phyloP scores from a whole-genome alignment of 2,329 filamentous ascomycete genomes.

The Ophiostoma triangulosporum region DNA sequence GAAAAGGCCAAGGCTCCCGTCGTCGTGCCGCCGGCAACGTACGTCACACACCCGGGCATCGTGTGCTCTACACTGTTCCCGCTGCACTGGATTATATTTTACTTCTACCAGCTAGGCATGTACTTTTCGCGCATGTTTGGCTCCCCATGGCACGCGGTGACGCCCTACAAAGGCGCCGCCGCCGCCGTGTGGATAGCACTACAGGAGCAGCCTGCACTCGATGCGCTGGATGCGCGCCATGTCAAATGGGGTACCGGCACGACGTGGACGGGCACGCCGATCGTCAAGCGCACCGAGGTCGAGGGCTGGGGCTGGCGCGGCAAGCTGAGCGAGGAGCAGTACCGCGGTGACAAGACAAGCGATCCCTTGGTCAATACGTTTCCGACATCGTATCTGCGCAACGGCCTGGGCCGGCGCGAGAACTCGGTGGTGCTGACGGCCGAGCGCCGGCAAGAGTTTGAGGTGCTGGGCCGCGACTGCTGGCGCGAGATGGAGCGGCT shows the following conservation, averaged over 20 bases:
- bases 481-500: constrained; percentile 64
- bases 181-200: constrained; percentile 70
- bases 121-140: constrained; percentile 64
- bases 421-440: constrained; percentile 45
- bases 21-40: constrained; percentile 43
- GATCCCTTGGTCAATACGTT: constrained; percentile 21
- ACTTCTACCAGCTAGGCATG: constrained; percentile 54
- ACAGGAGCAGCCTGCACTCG: constrained; percentile 47
- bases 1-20: constrained; percentile 14
- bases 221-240: constrained; percentile 39
- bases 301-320: constrained; percentile 73
- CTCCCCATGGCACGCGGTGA: constrained; percentile 74
- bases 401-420: constrained; percentile 44
- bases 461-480: constrained; percentile 42
- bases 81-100: constrained; percentile 54
- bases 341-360: constrained; percentile 29
- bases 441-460: constrained; percentile 47
- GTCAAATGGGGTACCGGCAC: constrained; percentile 77
- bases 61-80: constrained; percentile 72
- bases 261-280: constrained; percentile 39
- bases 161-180: constrained; percentile 62
- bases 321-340: constrained; percentile 33
- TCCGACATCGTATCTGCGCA: constrained; percentile 23
- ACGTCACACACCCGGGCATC: constrained; percentile 76
- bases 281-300: constrained; percentile 66